Percentiles rank a stretch among this genome's conserved stretches.
phyloP scores from a whole-genome alignment of 108 stramenopile species.

The Licmophora abbreviata region DNA sequence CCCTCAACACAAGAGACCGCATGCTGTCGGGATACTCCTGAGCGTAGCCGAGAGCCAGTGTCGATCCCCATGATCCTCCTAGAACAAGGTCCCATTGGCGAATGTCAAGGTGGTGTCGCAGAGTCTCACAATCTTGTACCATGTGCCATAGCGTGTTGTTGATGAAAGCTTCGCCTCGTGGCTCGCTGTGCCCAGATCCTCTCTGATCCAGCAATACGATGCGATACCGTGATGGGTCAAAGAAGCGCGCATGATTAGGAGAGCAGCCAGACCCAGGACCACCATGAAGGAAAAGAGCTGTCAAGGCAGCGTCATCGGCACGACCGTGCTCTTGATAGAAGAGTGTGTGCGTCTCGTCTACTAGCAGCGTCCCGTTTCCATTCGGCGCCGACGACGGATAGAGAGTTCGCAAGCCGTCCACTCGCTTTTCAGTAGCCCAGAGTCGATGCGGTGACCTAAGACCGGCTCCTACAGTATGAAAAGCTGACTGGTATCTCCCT shows the following conservation, averaged over 20 bases:
- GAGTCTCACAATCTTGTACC: slow-evolving; percentile 68
- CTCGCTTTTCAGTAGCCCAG: too few relatives aligned
- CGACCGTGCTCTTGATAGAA: slow-evolving; percentile 24
- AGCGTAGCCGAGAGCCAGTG: slow-evolving; percentile 80
- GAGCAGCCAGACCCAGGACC: slow-evolving; percentile 79
- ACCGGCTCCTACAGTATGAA: too few relatives aligned
- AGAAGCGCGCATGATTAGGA: slow-evolving; percentile 67
- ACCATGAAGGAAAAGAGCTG: slow-evolving; percentile 74
- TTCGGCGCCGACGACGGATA: slow-evolving; percentile 4
- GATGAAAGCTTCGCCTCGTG: slow-evolving; percentile 24
- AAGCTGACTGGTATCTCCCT: too few relatives aligned
- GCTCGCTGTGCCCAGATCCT: slow-evolving; percentile 61
- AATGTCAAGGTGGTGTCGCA: slow-evolving; percentile 40
- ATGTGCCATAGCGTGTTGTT: slow-evolving; percentile 40
- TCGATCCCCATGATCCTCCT: slow-evolving; percentile 88
- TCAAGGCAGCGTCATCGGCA: slow-evolving; percentile 4
- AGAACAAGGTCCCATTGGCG: slow-evolving; percentile 68
- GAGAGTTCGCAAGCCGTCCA: neutral
- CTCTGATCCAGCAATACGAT: slow-evolving; percentile 82
- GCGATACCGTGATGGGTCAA: slow-evolving; percentile 61
- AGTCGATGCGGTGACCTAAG: too few relatives aligned
- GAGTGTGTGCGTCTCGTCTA: slow-evolving; percentile 17
- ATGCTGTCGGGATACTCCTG: slow-evolving; percentile 47
- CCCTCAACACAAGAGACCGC: slow-evolving; percentile 60
- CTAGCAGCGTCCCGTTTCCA: slow-evolving; percentile 20